Evolutionary conservation across 768 basidiomycete genomes (phyloP), one percentile per base, ranked within the genome.

Genomic region (Leccinellum rugosiceps): DNA sequence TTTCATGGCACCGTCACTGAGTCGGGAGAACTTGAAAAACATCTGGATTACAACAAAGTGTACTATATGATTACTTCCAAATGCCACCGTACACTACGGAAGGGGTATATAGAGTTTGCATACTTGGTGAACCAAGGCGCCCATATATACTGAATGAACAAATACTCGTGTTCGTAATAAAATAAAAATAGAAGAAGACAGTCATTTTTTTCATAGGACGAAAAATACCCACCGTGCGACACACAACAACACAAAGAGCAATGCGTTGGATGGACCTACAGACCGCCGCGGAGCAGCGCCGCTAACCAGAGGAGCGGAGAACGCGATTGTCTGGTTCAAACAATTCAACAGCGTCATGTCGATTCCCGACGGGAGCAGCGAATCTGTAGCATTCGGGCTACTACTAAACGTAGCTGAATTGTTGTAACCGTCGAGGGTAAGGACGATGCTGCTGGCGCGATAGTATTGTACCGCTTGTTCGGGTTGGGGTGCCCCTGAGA

Each of bases 401-500:
- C 58, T 62, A 35, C 68, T 70, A 25, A 83, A 69, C 3, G 74
- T 79, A 6, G 77, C 82, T 0, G 84, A 83, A 59, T 88, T 80
- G 63, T 88, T 87, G 65, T 88, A 88, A 0, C 83, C 83, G 53
- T 88, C 82, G 3, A 88, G 72, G 1, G 84, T 79, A 25, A 88
- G 74, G 2, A 79, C 81, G 35, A 86, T 77, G 46, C 80, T 85
- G 64, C 84, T 85, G 2, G 84, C 81, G 30, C 87, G 83, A 64
- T 84, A 89, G 67, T 88, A 89, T 57, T 88, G 82, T n/a, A 87
- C 62, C 0, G 77, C 79, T 63, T 86, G 80, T 61, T 84, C 81
- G 0, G 85, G 82, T 38, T 65, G 65, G 13, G 75, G 74, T 2
- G 57, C 60, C 3, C 61, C 61, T 3, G 72, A 60, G 21, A 60